Evolutionary conservation across 306 rosid species (phyloP).

Genomic region (Abrus pulchellus): DNA sequence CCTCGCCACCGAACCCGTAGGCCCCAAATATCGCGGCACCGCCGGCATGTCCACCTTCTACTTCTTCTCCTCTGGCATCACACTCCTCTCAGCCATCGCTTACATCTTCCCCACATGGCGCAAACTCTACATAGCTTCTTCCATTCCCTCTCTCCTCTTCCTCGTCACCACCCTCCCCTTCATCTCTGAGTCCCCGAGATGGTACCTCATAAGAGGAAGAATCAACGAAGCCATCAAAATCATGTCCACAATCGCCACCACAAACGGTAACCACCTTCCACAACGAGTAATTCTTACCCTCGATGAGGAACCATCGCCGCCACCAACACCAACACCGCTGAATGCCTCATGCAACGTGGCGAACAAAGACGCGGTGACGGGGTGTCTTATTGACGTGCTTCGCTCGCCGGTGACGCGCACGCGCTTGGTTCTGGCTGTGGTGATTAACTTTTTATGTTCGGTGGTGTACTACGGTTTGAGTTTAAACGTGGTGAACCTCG

Average conservation of each 20-base stretch:
- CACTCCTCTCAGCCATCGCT: slow-evolving; percentile 66
- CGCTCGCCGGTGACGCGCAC: slow-evolving; percentile 61
- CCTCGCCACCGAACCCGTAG: slow-evolving; percentile 82
- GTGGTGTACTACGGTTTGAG: slow-evolving; percentile 82
- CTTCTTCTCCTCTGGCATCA: slow-evolving; percentile 87
- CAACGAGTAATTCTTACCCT: slow-evolving; percentile 55
- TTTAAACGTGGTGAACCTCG: slow-evolving; percentile 74
- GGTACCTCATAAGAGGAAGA: slow-evolving; percentile 77
- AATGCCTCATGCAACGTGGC: neutral
- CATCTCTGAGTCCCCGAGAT: slow-evolving; percentile 82
- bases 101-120: slow-evolving; percentile 71
- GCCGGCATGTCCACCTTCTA: slow-evolving; percentile 88
- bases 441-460: slow-evolving; percentile 70
- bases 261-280: slow-evolving; percentile 66
- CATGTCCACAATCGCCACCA: slow-evolving; percentile 65
- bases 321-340: neutral
- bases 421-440: slow-evolving; percentile 64
- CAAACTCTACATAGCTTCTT: slow-evolving; percentile 68
- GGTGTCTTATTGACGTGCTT: slow-evolving; percentile 65
- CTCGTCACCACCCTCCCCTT: slow-evolving; percentile 63
- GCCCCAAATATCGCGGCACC: slow-evolving; percentile 68
- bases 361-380: slow-evolving; percentile 44
- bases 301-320: slow-evolving; percentile 54
- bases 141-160: slow-evolving; percentile 74
- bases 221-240: slow-evolving; percentile 61